Evolutionary conservation across 129 eudicot species (phyloP).

Genomic region (Erigeron canadensis): DNA sequence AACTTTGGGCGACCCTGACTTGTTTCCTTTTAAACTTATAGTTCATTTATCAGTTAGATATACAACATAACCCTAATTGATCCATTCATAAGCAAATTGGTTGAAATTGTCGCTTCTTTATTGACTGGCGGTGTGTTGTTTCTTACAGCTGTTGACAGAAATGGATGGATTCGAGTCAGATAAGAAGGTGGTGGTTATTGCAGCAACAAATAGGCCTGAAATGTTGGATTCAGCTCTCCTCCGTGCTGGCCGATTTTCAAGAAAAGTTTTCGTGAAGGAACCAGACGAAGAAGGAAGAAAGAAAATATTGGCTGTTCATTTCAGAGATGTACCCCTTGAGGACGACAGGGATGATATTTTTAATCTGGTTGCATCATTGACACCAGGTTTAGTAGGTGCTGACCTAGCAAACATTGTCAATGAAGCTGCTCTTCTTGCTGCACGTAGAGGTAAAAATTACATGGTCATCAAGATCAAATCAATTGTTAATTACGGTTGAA

Average conservation of each 20-base stretch:
- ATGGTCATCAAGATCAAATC: not conserved
- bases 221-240: constrained; percentile 48
- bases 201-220: constrained; percentile 61
- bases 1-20: not conserved
- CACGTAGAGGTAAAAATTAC: constrained; percentile 41
- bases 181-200: constrained; percentile 46
- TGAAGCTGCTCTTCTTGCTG: constrained; percentile 54
- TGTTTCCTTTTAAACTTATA: not conserved
- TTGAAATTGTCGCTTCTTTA: not conserved
- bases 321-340: constrained; percentile 39
- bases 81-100: not conserved
- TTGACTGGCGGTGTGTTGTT: not conserved
- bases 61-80: not conserved
- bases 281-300: constrained; percentile 57
- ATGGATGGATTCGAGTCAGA: constrained; percentile 60
- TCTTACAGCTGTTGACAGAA: constrained; percentile 48
- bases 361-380: constrained; percentile 40
- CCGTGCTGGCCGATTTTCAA: constrained; percentile 55
- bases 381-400: constrained; percentile 57
- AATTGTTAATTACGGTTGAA: too few species aligned
- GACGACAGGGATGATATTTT: constrained; percentile 38
- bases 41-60: not conserved
- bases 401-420: constrained; percentile 58
- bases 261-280: constrained; percentile 47
- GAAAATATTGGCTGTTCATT: constrained; percentile 49